Conservation (phyloP, 2,329 filamentous ascomycete genomes). For the Beauveria caledonica region DNA sequence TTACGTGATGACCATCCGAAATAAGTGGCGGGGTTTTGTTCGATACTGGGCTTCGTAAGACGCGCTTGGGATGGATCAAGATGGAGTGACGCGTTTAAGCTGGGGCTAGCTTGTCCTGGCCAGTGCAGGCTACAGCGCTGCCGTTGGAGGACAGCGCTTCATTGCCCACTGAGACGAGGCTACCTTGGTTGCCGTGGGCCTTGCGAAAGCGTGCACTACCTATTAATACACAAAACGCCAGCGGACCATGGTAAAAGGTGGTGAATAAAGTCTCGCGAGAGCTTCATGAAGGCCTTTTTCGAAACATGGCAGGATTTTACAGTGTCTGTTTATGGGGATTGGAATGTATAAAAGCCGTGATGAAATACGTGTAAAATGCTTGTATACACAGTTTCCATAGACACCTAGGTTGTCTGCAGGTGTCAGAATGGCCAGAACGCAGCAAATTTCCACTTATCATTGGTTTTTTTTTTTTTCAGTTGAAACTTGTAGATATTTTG, state of each 20-base stretch:
- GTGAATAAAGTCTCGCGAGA: not conserved
- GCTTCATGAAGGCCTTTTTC: not conserved
- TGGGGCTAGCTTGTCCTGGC: not conserved
- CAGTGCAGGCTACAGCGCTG: not conserved
- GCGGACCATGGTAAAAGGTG: not conserved
- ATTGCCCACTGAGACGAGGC: not conserved
- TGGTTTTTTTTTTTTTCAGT: too few species aligned
- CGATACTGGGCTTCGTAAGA: not conserved
- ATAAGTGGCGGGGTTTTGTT: too few species aligned
- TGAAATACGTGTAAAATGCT: not conserved
- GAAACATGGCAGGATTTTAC: not conserved
- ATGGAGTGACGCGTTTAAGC: slow-evolving; percentile 1
- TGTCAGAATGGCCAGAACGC: not conserved
- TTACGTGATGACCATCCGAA: not conserved
- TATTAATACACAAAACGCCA: slow-evolving; percentile 5
- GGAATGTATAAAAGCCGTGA: not conserved
- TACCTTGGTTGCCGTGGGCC: not conserved
- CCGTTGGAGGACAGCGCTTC: not conserved
- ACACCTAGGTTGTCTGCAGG: not conserved
- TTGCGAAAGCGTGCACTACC: not conserved
- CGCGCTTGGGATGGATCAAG: not conserved
- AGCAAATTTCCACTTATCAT: not conserved
- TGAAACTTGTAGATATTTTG: not conserved
- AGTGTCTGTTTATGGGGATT: not conserved
- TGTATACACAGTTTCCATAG: not conserved